Evolutionary conservation across 768 basidiomycete species (phyloP).

Genomic region (Agrocybe pediades): DNA sequence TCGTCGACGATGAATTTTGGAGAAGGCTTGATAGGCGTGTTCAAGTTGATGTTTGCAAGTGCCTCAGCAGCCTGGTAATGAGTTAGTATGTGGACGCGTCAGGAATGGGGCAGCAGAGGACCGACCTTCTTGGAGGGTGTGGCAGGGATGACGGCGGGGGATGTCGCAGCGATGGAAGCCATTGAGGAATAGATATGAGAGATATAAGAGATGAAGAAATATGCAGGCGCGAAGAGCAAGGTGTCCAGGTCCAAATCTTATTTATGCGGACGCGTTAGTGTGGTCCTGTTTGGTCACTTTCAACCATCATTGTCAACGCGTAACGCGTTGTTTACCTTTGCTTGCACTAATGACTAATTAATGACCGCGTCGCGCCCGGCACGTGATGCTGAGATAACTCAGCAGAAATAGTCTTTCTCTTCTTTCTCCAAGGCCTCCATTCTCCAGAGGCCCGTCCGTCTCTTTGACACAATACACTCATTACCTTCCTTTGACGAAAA

Average conservation of each 20-base stretch:
- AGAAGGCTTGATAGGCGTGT: constrained; percentile 37
- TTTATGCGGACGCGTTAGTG: constrained; percentile 26
- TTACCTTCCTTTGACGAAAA: too few relatives aligned
- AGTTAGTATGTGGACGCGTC: constrained; percentile 8
- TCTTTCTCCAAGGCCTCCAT: not conserved
- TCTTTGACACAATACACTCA: not conserved
- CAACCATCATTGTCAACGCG: constrained; percentile 25
- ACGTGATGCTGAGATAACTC: not conserved
- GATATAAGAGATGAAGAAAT: constrained; percentile 2
- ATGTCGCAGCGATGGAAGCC: constrained; percentile 28
- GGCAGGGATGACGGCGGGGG: constrained; percentile 31
- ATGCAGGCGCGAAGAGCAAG: constrained; percentile 13
- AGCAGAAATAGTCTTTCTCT: not conserved
- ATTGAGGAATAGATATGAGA: constrained; percentile 21
- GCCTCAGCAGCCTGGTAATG: constrained; percentile 41
- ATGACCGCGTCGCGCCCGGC: not conserved
- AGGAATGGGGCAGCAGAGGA: constrained; percentile 14
- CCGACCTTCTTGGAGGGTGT: constrained; percentile 58
- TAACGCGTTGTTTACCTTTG: constrained; percentile 15
- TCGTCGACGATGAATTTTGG: constrained; percentile 34
- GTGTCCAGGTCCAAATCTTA: constrained; percentile 16
- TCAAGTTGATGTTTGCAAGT: constrained; percentile 44
- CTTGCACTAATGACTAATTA: constrained; percentile 8
- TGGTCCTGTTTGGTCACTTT: constrained; percentile 37
- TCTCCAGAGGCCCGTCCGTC: not conserved